Conservation (phyloP, 306 rosid species). For the Cicer yamashitae region DNA sequence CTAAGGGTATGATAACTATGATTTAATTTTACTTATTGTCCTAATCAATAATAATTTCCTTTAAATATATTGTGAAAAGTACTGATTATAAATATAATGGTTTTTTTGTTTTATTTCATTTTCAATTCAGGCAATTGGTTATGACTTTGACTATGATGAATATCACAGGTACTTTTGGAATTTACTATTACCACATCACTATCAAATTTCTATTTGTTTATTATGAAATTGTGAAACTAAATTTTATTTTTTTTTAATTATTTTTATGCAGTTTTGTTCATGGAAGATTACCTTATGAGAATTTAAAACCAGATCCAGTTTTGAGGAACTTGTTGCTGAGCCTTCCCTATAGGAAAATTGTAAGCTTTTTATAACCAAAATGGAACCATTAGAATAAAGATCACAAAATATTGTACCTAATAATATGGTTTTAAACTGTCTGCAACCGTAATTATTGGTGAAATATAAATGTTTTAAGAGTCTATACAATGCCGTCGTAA, state of each 20-base stretch:
- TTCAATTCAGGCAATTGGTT: slow-evolving; percentile 80
- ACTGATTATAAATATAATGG: neutral
- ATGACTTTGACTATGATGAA: slow-evolving; percentile 96
- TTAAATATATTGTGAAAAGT: slow-evolving; percentile 2
- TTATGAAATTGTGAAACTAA: slow-evolving; percentile 34
- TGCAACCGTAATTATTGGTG: too few species aligned
- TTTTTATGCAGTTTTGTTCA: slow-evolving; percentile 72
- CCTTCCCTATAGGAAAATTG: slow-evolving; percentile 85
- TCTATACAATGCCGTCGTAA: too few species aligned
- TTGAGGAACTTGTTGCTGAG: slow-evolving; percentile 70
- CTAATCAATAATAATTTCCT: neutral
- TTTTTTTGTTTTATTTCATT: slow-evolving; percentile 33
- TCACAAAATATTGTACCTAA: too few species aligned
- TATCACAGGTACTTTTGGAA: slow-evolving; percentile 71
- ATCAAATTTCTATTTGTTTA: slow-evolving; percentile 29
- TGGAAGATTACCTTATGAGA: slow-evolving; percentile 96
- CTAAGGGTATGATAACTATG: slow-evolving; percentile 69
- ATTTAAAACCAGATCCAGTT: slow-evolving; percentile 83
- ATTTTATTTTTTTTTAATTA: neutral
- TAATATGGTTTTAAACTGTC: too few species aligned
- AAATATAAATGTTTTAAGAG: too few species aligned
- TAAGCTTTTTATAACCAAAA: slow-evolving; percentile 50
- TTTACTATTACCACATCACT: slow-evolving; percentile 20
- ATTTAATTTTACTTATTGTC: neutral
- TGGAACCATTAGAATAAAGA: too few species aligned